Conservation (phyloP, 805 yeast species). For the Candida nanaspora region DNA sequence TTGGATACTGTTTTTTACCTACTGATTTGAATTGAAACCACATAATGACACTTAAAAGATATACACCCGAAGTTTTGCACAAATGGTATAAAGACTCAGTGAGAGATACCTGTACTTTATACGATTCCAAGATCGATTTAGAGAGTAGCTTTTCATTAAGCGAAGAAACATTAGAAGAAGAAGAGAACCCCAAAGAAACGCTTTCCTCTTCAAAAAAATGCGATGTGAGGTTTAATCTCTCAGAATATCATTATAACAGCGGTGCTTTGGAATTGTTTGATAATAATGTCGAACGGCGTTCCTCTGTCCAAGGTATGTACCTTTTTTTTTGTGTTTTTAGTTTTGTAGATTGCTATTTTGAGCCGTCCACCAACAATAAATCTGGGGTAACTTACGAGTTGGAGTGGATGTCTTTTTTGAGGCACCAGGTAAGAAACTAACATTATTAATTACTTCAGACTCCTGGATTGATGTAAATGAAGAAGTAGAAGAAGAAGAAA, state of each 20-base stretch:
- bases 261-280: too few relatives aligned
- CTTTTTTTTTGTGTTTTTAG: background rate
- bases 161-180: background rate
- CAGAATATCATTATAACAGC: too few relatives aligned
- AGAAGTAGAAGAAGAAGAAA: background rate
- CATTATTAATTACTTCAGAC: background rate
- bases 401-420: background rate
- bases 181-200: background rate
- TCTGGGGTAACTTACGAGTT: background rate
- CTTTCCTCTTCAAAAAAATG: background rate
- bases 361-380: background rate
- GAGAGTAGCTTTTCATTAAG: background rate
- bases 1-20: too few relatives aligned
- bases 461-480: background rate
- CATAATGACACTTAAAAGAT: background rate
- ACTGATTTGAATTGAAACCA: too few relatives aligned
- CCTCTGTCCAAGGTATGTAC: background rate
- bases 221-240: too few relatives aligned
- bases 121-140: background rate
- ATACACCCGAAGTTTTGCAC: background rate
- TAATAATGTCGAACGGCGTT: too few relatives aligned
- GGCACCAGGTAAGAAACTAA: background rate
- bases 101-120: background rate
- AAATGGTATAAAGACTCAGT: background rate
- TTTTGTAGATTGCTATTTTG: background rate